A percentile compares a stretch with the other conserved stretches of the same genome.
Conservation (phyloP, 805 yeast species). For the Monosporozyma siamensis region DNA sequence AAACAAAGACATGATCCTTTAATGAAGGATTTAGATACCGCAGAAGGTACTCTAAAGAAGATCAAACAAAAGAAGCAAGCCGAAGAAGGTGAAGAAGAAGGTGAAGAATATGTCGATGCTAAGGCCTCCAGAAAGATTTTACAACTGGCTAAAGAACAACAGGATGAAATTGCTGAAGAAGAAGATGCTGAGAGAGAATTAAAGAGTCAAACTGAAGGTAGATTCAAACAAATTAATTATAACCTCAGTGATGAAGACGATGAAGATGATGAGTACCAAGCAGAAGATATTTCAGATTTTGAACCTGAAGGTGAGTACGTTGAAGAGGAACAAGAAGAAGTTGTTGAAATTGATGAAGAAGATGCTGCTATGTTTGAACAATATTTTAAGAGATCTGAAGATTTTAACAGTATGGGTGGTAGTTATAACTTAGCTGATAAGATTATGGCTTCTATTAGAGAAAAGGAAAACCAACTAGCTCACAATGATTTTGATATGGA, state of each 20-base stretch:
- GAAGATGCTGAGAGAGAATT: slow-evolving; percentile 33
- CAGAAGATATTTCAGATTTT: slow-evolving; percentile 40
- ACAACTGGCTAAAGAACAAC: slow-evolving; percentile 86
- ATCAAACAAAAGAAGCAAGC: slow-evolving; percentile 25
- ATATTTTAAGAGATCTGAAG: slow-evolving; percentile 44
- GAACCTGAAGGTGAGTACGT: slow-evolving; percentile 42
- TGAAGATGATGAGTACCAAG: slow-evolving; percentile 31
- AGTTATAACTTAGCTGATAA: slow-evolving; percentile 79
- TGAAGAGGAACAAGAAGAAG: slow-evolving; percentile 45
- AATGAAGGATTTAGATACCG: slow-evolving; percentile 65
- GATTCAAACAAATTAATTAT: slow-evolving; percentile 28
- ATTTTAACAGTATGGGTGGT: slow-evolving; percentile 32
- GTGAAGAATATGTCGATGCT: slow-evolving; percentile 67
- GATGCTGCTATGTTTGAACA: slow-evolving; percentile 80
- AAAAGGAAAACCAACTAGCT: slow-evolving; percentile 42
- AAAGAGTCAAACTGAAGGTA: slow-evolving; percentile 25
- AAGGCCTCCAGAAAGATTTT: slow-evolving; percentile 74
- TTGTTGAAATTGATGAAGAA: slow-evolving; percentile 60
- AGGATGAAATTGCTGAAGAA: slow-evolving; percentile 76
- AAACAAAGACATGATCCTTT: slow-evolving; percentile 71
- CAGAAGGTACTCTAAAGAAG: slow-evolving; percentile 59
- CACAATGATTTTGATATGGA: slow-evolving; percentile 17
- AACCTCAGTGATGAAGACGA: slow-evolving; percentile 51
- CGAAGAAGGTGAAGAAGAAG: slow-evolving; percentile 31
- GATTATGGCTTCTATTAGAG: slow-evolving; percentile 81